Percentiles rank a stretch among this genome's conserved stretches.
Conservation (phyloP, 305 asterid genomes). For the Rubia occidens region DNA sequence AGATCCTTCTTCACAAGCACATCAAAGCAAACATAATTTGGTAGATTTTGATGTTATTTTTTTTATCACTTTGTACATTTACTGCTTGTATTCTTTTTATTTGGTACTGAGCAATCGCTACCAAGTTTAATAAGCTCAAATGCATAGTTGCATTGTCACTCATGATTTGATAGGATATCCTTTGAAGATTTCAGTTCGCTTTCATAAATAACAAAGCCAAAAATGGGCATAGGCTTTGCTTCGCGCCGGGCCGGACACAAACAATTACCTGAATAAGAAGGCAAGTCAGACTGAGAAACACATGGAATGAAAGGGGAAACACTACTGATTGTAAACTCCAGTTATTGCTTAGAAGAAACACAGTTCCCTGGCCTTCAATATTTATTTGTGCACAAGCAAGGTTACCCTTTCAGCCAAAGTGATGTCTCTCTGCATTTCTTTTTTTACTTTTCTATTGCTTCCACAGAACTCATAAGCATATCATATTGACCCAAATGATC, state of each 20-base stretch:
- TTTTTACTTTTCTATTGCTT: not conserved
- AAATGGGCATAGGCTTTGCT: not conserved
- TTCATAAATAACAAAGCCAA: not conserved
- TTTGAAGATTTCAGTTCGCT: not conserved
- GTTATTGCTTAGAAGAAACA: not conserved
- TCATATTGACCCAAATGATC: not conserved
- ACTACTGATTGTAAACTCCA: not conserved
- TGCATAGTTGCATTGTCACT: not conserved
- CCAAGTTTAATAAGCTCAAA: not conserved
- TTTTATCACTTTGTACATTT: not conserved
- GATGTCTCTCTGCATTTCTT: not conserved
- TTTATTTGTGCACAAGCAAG: not conserved
- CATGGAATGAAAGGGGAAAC: not conserved
- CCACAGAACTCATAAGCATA: not conserved
- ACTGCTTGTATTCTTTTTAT: not conserved
- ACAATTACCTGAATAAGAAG: not conserved
- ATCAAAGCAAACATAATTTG: conserved; percentile 3
- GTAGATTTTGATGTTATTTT: not conserved
- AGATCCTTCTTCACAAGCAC: conserved; percentile 5
- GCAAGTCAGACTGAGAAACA: too few relatives aligned
- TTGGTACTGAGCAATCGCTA: not conserved
- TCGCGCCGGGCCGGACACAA: not conserved
- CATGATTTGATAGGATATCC: not conserved
- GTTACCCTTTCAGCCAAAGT: not conserved
- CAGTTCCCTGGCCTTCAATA: not conserved